Conservation (phyloP, 164 flowering plant species). For the Magnolia officinalis region DNA sequence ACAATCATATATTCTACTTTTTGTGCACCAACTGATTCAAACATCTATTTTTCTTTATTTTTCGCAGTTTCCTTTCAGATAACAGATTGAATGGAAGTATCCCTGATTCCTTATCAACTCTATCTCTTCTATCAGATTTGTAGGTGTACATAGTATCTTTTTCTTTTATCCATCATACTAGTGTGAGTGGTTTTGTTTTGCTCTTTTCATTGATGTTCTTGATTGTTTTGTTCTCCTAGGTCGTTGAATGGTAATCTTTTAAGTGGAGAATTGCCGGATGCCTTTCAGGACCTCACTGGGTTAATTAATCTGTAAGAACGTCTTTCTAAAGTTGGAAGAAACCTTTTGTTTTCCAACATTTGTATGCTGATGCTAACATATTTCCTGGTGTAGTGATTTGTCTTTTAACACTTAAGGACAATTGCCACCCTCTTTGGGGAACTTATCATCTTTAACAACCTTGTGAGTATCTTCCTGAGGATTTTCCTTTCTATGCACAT, state of each 20-base stretch:
- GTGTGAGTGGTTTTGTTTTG: background rate
- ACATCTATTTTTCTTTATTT: background rate
- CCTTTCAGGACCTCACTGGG: slow-evolving; percentile 44
- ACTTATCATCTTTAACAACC: slow-evolving; percentile 49
- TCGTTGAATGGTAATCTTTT: slow-evolving; percentile 62
- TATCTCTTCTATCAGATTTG: slow-evolving; percentile 57
- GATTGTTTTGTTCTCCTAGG: slow-evolving; percentile 34
- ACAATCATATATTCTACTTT: background rate
- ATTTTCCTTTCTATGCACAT: background rate
- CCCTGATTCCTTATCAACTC: slow-evolving; percentile 60
- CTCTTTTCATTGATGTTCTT: background rate
- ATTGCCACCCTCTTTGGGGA: slow-evolving; percentile 60
- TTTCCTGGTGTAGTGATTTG: slow-evolving; percentile 60
- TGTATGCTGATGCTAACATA: background rate
- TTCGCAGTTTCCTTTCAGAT: slow-evolving; percentile 82
- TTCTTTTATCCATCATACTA: background rate
- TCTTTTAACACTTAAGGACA: slow-evolving; percentile 72
- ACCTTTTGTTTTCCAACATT: background rate
- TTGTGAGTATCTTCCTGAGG: slow-evolving; percentile 43
- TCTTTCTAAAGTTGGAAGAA: slow-evolving; percentile 1
- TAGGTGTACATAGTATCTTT: slow-evolving; percentile 23
- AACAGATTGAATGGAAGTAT: slow-evolving; percentile 80
- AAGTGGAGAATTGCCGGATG: slow-evolving; percentile 71
- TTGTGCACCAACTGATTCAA: background rate
- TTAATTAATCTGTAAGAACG: slow-evolving; percentile 65